Conservation (phyloP, 2,329 filamentous ascomycete species). For the Colletotrichum chlorophyti region DNA sequence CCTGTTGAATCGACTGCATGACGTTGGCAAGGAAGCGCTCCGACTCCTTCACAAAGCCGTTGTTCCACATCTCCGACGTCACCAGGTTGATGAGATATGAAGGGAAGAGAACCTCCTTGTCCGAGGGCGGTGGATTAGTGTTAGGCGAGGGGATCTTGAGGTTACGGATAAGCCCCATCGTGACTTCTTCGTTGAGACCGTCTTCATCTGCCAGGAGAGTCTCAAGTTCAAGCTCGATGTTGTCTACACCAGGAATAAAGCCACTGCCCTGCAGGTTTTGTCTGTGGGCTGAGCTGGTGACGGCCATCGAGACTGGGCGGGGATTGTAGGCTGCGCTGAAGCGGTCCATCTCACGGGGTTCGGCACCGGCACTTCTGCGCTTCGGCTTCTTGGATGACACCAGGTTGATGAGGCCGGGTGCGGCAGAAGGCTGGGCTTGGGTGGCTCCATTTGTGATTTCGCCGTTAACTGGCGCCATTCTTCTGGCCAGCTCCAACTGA, state of each 20-base stretch:
- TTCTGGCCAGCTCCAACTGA: constrained; percentile 86
- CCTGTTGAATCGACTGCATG: constrained; percentile 99
- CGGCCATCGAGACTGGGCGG: constrained; percentile 93
- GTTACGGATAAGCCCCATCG: constrained; percentile 93
- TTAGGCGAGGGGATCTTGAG: constrained; percentile 93
- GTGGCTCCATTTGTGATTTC: constrained; percentile 48
- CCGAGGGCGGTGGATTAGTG: constrained; percentile 86
- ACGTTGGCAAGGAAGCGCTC: constrained; percentile 98
- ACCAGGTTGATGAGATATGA: constrained; percentile 99
- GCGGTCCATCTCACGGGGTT: constrained; percentile 84
- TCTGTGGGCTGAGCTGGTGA: constrained; percentile 70
- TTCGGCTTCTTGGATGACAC: constrained; percentile 98
- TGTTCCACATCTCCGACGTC: constrained; percentile 99
- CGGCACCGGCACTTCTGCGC: constrained; percentile 87
- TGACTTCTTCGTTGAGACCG: constrained; percentile 94
- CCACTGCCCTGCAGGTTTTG: constrained; percentile 77
- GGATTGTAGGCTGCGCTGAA: constrained; percentile 95
- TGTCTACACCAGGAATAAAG: constrained; percentile 83
- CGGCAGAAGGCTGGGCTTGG: constrained; percentile 56
- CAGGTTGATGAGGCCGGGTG: constrained; percentile 89
- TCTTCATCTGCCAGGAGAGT: constrained; percentile 94
- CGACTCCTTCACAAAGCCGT: constrained; percentile 98
- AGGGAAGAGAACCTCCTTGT: constrained; percentile 98
- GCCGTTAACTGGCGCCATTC: constrained; percentile 77
- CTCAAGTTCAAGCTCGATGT: constrained; percentile 94